A percentile compares a stretch with the other conserved stretches of the same genome.
These are phyloP conservation scores for Coffea eugenioides DNA, from an alignment of 257 asterid genomes.

Conservation along the genomic window DNA sequence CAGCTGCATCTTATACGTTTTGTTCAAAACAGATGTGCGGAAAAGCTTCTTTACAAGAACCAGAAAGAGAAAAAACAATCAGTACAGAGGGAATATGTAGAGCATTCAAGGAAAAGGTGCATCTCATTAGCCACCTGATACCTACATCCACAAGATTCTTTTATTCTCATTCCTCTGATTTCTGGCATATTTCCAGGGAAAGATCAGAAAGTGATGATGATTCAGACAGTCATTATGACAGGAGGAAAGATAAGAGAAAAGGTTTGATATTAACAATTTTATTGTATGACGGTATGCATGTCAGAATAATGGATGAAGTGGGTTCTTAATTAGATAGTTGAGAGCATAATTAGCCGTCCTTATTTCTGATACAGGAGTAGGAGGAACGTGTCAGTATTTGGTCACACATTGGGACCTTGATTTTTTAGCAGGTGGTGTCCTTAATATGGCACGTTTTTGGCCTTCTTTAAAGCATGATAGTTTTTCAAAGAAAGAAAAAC, in stretches of 20 bases:
- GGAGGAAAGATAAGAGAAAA: conserved; percentile 54
- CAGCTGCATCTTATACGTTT: conserved; percentile 4
- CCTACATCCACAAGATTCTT: background rate
- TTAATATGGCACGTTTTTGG: background rate
- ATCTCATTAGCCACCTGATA: background rate
- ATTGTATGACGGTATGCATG: background rate
- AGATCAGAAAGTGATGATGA: conserved; percentile 65
- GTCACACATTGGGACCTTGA: background rate
- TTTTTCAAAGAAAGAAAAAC: background rate
- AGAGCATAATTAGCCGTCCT: background rate
- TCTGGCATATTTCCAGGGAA: conserved; percentile 47
- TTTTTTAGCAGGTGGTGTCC: background rate
- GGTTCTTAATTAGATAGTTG: background rate
- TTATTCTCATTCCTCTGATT: conserved; percentile 1
- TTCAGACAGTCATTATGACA: conserved; percentile 31
- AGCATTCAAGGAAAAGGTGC: conserved; percentile 63
- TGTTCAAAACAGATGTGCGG: conserved; percentile 64
- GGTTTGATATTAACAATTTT: conserved; percentile 36
- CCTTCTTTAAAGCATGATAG: background rate
- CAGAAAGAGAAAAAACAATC: conserved; percentile 67
- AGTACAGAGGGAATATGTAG: conserved; percentile 39
- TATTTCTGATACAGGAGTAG: background rate
- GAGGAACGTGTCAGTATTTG: background rate
- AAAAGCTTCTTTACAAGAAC: conserved; percentile 79
- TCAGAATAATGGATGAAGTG: background rate